Evolutionary conservation across 2,329 filamentous ascomycete species (phyloP).

Genomic region (Botrytis fabae): DNA sequence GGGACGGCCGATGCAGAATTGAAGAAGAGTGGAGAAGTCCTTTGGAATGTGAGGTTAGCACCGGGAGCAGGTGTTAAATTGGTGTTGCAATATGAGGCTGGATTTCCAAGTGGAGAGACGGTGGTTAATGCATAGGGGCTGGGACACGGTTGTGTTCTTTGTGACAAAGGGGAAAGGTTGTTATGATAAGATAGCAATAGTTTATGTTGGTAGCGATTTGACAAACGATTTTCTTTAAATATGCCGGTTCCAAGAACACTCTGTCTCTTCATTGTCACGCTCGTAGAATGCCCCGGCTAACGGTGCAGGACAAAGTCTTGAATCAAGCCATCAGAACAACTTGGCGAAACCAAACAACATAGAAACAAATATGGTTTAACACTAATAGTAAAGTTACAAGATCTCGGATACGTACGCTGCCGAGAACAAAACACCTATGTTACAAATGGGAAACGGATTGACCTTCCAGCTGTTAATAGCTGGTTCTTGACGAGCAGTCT

Average conservation of each 20-base stretch:
- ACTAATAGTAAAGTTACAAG: neutral
- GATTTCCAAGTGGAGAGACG: slow-evolving; percentile 53
- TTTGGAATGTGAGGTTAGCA: slow-evolving; percentile 59
- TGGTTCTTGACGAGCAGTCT: neutral
- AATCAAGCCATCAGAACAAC: neutral
- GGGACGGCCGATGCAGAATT: slow-evolving; percentile 55
- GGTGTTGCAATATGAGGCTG: slow-evolving; percentile 61
- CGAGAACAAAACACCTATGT: neutral
- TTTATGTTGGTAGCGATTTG: slow-evolving; percentile 10
- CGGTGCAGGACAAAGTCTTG: no score
- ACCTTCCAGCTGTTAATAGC: neutral
- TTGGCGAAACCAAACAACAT: neutral
- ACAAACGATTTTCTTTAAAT: neutral
- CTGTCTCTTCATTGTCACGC: no score
- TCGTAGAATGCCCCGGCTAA: neutral
- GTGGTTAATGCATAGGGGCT: slow-evolving; percentile 36
- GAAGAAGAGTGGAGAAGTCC: slow-evolving; percentile 58
- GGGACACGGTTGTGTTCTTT: neutral
- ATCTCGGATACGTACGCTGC: neutral
- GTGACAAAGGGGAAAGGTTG: neutral
- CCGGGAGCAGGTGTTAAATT: slow-evolving; percentile 58
- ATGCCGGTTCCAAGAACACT: neutral
- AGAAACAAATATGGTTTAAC: slow-evolving; percentile 1
- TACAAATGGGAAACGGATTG: neutral
- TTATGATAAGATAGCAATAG: slow-evolving; percentile 2